phyloP scores from a whole-genome alignment of 306 rosid genomes.

The Astragalus glycyphyllos region DNA sequence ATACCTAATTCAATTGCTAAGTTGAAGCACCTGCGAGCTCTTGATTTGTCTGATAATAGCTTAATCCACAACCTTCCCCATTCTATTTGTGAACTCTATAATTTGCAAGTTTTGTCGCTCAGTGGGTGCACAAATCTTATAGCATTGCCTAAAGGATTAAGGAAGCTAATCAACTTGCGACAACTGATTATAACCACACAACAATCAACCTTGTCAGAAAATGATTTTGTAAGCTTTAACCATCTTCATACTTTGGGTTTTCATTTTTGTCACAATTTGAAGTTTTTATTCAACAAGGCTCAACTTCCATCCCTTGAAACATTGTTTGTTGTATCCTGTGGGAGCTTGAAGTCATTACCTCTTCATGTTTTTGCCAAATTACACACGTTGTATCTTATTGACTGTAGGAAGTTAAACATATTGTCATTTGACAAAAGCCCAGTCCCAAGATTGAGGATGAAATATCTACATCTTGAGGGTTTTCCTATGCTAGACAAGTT shows the following conservation, averaged over 20 bases:
- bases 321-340: background rate
- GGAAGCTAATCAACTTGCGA: background rate
- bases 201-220: background rate
- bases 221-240: background rate
- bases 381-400: too few relatives aligned
- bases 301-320: background rate
- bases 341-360: background rate
- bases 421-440: background rate
- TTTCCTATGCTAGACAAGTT: background rate
- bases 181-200: background rate
- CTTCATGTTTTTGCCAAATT: background rate
- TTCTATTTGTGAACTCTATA: background rate
- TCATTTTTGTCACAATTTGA: conserved; percentile 2
- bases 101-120: background rate
- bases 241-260: background rate
- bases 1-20: background rate
- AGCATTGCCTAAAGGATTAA: background rate
- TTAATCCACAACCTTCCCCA: background rate
- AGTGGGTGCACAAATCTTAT: background rate
- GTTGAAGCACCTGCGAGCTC: background rate
- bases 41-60: background rate
- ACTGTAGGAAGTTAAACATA: background rate
- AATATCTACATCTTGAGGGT: background rate
- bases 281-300: background rate
- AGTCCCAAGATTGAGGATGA: background rate